Evolutionary conservation across 2,329 filamentous ascomycete species (phyloP), one percentile per base, ranked within the genome.

Genomic region (Colletotrichum musae): DNA sequence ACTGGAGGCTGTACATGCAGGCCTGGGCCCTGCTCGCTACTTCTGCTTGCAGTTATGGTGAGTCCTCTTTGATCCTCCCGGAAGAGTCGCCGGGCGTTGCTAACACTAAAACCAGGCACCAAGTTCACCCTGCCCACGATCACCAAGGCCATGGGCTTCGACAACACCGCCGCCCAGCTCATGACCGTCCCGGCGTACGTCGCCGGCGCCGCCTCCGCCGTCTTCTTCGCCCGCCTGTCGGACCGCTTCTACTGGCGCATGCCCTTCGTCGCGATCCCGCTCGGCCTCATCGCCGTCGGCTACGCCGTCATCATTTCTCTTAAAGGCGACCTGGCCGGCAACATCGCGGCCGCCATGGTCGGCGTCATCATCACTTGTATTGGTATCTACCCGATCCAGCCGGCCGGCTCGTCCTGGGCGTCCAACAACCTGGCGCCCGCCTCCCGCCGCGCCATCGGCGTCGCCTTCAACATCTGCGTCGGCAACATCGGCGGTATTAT

Each of bases 331-430:
- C 78, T 79, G 4, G 51, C 56, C 0, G 63, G 63, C 1, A 73
- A 82, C 1, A 80, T 90, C 0, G 83, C 84, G 1, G 84, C 91
- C 1, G 87, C 89, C 61, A 94, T 94, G 75, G 89, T 90, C 0
- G 91, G 89, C 1, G 88, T 87, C 0, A 92, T 93, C 75, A 82
- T 94, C 0, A 90, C 88, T 0, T 90, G 90, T 0, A 82, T 92
- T 66, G 92, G 92, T 0, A 93, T 93, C 63, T 93, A 93, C 73
- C 91, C 92, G 0, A 88, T 86, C 54, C 89, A 93, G 64, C 78
- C 91, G 1, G 72, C 77, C 4, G 92, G 89, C 0, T 89, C 93
- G 45, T 86, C 89, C 1, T 94, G 92, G 92, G 82, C 85, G 0
- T 86, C 86, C 36, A 93, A 93, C 77, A 94, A 94, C 70, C 85